Base-by-base conservation (phyloP, 169 alveolate genomes). In the Cryptosporidium sp. region DNA sequence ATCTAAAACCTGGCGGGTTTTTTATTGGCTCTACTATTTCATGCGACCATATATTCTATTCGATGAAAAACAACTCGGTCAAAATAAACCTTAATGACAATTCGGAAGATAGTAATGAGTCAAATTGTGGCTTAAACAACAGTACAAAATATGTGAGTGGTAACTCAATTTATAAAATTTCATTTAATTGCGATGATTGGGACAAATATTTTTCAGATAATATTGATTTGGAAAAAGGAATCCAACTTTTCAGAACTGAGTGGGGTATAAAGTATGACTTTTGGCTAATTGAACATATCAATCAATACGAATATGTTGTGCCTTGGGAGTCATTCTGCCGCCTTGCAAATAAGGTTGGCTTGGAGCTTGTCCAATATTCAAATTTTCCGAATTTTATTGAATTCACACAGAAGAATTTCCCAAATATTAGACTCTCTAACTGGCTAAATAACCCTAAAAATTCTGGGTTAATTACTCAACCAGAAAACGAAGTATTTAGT, bases 11-110 rank as follows among this genome's bases (percentile, higher is more conserved):
- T 7, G 97, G 97, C n/a, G 98, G 98, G 16, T 93, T 92, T 65
- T 96, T 95, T 93, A 93, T 96, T 23, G 98, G 98, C 61, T 92
- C 97, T 50, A 94, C 96, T 3, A 91, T 94, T 51, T 91, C 92
- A 29, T 91, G 92, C 45, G 75, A 70, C 62, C 48, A 69, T 29
- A 69, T 91, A n/a, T 80, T 29, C 50, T 45, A 61, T 62, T 80
- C 89, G 2, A 45, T 80, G 70, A 80, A 62, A 41, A n/a, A 80
- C 50, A 52, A 52, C 21, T 65, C 89, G 4, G 48, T 41, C 14
- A 80, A 80, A 26, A 50, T 65, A 18, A 37, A 65, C 52, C 31
- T n/a, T 65, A 33, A 33, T 31, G 71, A 65, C 5, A 10, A 12
- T 14, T 84, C 93, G 3, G 69, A 86, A 26, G 71, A 86, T 48